Evolutionary conservation across 2,329 filamentous ascomycete genomes (phyloP).

Genomic region (Cryphonectria carpinicola): DNA sequence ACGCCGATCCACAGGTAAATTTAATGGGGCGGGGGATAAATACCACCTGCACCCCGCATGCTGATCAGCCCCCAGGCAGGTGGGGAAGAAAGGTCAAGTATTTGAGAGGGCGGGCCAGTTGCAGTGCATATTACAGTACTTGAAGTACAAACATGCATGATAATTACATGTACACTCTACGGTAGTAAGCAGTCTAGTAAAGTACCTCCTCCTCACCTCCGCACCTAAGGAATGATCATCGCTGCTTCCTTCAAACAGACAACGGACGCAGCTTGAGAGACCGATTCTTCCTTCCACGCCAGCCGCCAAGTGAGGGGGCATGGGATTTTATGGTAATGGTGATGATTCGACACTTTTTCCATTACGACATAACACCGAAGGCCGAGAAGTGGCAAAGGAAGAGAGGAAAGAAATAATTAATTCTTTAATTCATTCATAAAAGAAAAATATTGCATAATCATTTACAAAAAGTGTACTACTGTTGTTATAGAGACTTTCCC

Average conservation of each 20-base stretch:
- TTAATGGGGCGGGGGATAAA: background rate
- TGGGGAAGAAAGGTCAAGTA: background rate
- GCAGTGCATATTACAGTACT: background rate
- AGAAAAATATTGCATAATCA: background rate
- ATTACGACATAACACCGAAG: background rate
- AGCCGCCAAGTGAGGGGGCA: background rate
- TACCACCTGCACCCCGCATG: constrained; percentile 4
- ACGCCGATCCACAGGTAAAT: background rate
- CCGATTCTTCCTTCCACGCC: too few relatives aligned
- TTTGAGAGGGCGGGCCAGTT: background rate
- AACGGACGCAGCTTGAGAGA: too few relatives aligned
- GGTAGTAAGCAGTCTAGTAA: too few relatives aligned
- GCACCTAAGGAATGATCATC: too few relatives aligned
- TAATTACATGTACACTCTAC: background rate
- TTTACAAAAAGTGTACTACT: too few relatives aligned
- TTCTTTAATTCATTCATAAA: background rate
- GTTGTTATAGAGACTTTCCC: too few relatives aligned
- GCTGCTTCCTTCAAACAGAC: too few relatives aligned
- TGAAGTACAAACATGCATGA: background rate
- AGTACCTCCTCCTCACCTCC: background rate
- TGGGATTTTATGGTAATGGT: background rate
- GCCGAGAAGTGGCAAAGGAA: background rate
- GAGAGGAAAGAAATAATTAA: too few relatives aligned
- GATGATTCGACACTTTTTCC: background rate
- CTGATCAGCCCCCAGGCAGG: background rate